Evolutionary conservation across 768 basidiomycete genomes (phyloP).

Genomic region (Gymnopilus dilepis): DNA sequence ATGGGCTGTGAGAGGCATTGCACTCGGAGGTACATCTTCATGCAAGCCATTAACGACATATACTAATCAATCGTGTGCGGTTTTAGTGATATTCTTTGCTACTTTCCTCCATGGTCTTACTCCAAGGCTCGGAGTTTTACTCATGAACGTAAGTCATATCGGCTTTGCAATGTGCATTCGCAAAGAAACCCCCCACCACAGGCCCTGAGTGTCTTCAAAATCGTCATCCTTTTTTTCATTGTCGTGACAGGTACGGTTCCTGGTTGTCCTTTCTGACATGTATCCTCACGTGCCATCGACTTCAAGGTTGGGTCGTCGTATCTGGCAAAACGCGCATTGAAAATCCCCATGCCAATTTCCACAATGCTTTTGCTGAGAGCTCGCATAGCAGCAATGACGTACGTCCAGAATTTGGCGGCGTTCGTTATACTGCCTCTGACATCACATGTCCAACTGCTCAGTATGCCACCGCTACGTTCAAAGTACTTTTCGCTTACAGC

Average conservation of each 20-base stretch:
- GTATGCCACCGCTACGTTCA: slow-evolving; percentile 68
- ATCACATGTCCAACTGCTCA: slow-evolving; percentile 22
- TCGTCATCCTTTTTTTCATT: slow-evolving; percentile 56
- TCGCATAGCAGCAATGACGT: slow-evolving; percentile 50
- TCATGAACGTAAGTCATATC: slow-evolving; percentile 54
- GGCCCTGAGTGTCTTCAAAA: slow-evolving; percentile 59
- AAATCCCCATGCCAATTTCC: slow-evolving; percentile 59
- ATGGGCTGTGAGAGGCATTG: slow-evolving; percentile 65
- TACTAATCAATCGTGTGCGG: too few species aligned
- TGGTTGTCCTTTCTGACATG: neutral
- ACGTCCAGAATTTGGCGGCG: neutral
- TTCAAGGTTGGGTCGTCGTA: slow-evolving; percentile 62
- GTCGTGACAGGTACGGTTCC: slow-evolving; percentile 47
- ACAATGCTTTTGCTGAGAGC: slow-evolving; percentile 57
- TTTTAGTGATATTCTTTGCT: slow-evolving; percentile 54
- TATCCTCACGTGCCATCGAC: neutral
- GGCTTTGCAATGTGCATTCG: neutral
- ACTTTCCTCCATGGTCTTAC: slow-evolving; percentile 58
- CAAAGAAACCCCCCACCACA: slow-evolving; percentile 22
- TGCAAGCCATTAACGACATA: neutral
- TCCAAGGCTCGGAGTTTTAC: slow-evolving; percentile 48
- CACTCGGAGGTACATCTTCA: slow-evolving; percentile 48
- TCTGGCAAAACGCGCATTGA: slow-evolving; percentile 54
- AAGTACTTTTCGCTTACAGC: slow-evolving; percentile 48
- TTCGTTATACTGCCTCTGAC: neutral